Evolutionary conservation across 805 yeast genomes (phyloP).

Genomic region (Yarrowia deformans): DNA sequence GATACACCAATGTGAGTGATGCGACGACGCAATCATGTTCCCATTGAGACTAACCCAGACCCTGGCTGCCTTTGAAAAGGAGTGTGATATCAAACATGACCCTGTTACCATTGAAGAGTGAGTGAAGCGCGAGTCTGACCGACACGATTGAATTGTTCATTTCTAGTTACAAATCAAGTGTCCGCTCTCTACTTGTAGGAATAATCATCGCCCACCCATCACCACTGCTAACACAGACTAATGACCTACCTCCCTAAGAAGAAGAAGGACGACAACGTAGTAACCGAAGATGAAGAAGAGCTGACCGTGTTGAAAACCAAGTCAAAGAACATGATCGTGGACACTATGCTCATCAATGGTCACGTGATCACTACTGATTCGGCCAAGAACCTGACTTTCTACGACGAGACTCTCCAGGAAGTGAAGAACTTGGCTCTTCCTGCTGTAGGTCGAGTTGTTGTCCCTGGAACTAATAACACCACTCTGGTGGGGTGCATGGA

Average conservation of each 20-base stretch:
- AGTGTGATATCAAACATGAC: conserved; percentile 29
- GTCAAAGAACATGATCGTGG: conserved; percentile 29
- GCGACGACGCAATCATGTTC: background rate
- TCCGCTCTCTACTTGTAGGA: no score
- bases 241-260: conserved; percentile 20
- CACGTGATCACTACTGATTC: conserved; percentile 8
- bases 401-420: background rate
- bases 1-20: conserved; percentile 28
- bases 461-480: background rate
- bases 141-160: no score
- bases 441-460: conserved; percentile 28
- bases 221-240: conserved; percentile 19
- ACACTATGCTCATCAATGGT: background rate
- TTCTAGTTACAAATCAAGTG: no score
- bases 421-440: background rate
- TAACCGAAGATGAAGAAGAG: background rate
- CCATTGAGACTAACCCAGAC: conserved; percentile 20
- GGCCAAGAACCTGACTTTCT: conserved; percentile 1
- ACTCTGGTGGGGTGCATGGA: conserved; percentile 27
- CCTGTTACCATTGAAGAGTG: conserved; percentile 33
- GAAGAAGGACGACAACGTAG: conserved; percentile 17
- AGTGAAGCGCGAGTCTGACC: background rate
- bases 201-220: no score
- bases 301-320: background rate
- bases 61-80: conserved; percentile 12